Base-by-base conservation (phyloP, 2,329 filamentous ascomycete species). In the Colletotrichum brevisporum region DNA sequence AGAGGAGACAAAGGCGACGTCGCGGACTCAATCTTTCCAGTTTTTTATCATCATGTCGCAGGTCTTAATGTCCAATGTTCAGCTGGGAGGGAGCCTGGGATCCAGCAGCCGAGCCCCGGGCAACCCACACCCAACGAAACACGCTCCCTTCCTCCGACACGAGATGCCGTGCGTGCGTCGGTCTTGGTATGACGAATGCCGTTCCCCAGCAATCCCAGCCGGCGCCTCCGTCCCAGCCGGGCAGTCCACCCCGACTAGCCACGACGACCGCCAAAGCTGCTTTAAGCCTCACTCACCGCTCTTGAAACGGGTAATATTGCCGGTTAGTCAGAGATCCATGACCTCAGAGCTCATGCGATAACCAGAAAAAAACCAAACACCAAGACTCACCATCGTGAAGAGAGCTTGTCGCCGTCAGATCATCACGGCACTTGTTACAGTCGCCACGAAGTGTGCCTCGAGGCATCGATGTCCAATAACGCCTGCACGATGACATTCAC, bases 101-200 rank as follows among this genome's bases (percentile, higher is more conserved):
- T 24, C 58, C 58, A 61, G 48, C 26, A 53, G 58, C 58, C 48
- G 52, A 67, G 59, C 52, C 59, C 64, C 65, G 54, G 53, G n/a
- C 48, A 59, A 63, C 48, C 66, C 66, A 65, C 61, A 65, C 58
- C 54, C 55, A 39, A 59, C 63, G 48, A 53, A 59, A 65, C 63
- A 16, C 63, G 36, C 61, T 65, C 61, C 50, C 58, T 65, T 65
- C 27, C 66, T 45, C 61, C 61, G 54, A 65, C 47, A 36, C 55
- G 53, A 53, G 45, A 53, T 65, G 61, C 61, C 61, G 66, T 59
- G 54, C 47, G 47, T 64, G 65, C 60, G 64, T 15, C 43, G 26
- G 45, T 54, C 61, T 65, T 65, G 54, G 53, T 69, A 69, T 69
- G 61, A 65, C 61, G 61, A 64, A 15, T 65, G 54, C 54, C 61